A percentile compares a stretch with the other conserved stretches of the same genome.
Evolutionary conservation across 139 green algal species (phyloP).

Genomic region (Tetraselmis striata): DNA sequence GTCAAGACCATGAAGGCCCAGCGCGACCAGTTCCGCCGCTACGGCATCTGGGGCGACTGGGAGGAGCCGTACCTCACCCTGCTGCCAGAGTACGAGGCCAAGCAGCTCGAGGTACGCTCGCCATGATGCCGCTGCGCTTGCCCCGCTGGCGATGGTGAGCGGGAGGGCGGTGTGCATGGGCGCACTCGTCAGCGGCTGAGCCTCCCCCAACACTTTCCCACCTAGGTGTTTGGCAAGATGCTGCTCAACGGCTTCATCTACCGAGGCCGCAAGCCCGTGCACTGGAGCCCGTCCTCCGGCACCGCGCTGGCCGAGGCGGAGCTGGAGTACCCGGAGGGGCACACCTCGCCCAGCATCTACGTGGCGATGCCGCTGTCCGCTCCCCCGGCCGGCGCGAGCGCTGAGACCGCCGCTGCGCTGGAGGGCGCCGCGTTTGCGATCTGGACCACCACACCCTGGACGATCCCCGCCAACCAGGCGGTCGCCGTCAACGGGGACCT

Average conservation of each 20-base stretch:
- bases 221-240: slow-evolving; percentile 89
- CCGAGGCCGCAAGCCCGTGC: slow-evolving; percentile 88
- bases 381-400: slow-evolving; percentile 2
- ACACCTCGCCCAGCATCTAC: slow-evolving; percentile 60
- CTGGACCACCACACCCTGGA: slow-evolving; percentile 99
- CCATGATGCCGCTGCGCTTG: background rate
- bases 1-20: slow-evolving; percentile 82
- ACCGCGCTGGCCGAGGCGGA: slow-evolving; percentile 97
- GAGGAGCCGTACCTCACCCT: slow-evolving; percentile 93
- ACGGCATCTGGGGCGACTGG: slow-evolving; percentile 94
- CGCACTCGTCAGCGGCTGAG: too few species aligned
- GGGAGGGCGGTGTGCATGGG: too few species aligned
- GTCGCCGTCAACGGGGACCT: slow-evolving; percentile 91
- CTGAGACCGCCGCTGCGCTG: slow-evolving; percentile 12
- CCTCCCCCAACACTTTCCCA: too few species aligned
- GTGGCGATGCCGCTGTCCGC: slow-evolving; percentile 29
- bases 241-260: slow-evolving; percentile 96
- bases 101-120: slow-evolving; percentile 52
- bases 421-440: slow-evolving; percentile 58
- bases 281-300: slow-evolving; percentile 89
- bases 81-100: slow-evolving; percentile 80
- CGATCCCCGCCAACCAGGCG: slow-evolving; percentile 94
- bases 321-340: slow-evolving; percentile 95
- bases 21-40: slow-evolving; percentile 79
- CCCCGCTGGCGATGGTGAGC: too few species aligned